Base-by-base conservation (phyloP, 257 asterid species). In the Penstemon barbatus region DNA sequence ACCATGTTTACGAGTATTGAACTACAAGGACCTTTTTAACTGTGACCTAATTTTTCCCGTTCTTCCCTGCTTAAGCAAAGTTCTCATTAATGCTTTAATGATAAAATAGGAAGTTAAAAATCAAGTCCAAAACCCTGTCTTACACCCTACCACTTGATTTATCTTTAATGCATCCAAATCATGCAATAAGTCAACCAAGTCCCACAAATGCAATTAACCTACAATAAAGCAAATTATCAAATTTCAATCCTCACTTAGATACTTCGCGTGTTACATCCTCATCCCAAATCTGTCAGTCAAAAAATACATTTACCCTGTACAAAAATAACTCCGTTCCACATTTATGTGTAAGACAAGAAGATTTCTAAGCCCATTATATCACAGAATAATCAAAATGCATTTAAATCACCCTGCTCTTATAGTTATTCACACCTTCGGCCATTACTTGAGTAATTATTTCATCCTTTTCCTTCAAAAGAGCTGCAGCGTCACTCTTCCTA, bases 391-490 rank as follows among this genome's bases (percentile, higher is more conserved):
- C 25, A 39, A 66, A 48, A 18, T 69, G 69, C 65, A 41, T 8
- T 37, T 15, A 57, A 67, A 7, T 48, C 19, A 60, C 63, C 68
- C 60, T 55, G 54, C 39, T n/a, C 8, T 49, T 48, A 33, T 44
- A 57, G 62, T 63, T 53, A 6, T 57, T 33, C 85, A 51, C 69
- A 92, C 98, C 98, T 92, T 89, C 98, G 53, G 94, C 98, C 96
- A 89, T 92, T 71, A 92, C 96, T 85, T 92, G 98, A 74, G 71
- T 89, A 76, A 92, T 92, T 70, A 92, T 89, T 81, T 92, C 98
- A 68, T 92, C 98, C 70, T 92, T 92, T 73, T 89, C 98, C 89
- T 92, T 92, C 82, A 92, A 76, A 84, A 92, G 95, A 73, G 92
- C 96, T 73, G 96, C 96, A 65, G 96, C 95, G 72, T 92, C 98